Base-by-base conservation (phyloP, 805 yeast genomes). In the Lachancea waltii region DNA sequence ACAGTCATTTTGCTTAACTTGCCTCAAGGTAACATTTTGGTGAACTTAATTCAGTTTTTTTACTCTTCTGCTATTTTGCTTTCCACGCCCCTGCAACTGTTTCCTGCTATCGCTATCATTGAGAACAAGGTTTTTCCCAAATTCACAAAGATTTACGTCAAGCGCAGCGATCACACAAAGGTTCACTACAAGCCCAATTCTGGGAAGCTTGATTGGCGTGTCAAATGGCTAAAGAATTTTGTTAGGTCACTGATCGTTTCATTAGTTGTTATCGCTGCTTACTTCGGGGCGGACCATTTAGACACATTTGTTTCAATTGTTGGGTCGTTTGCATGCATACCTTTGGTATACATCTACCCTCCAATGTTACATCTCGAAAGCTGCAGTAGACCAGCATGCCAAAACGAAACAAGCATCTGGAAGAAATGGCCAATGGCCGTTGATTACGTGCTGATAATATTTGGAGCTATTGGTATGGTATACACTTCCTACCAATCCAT, bases 291-390 rank as follows among this genome's bases (percentile, higher is more conserved):
- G 1, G 67, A 72, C 41, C 75, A 81, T 49, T 62, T 84, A 44
- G 92, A 84, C 54, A 69, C 66, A 45, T 81, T 84, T 61, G 90
- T 84, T 8, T 78, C 89, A 2, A 77, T 84, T 53, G 82, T 84
- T 36, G 94, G 94, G 3, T 81, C 87, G 36, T 80, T 84, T 63
- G 89, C 90, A 1, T 84, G 94, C 52, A 81, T 84, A 39, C 94
- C 94, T 2, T 69, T 84, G 63, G 92, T 84, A 4, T 84, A 84
- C 63, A 79, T 84, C 77, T 82, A 83, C 51, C 92, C 94, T 7
- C 92, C 94, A 13, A 68, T 84, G 69, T 63, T 84, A 37, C 92
- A 84, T 51, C 65, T 76, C 38, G 71, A 65, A 51, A 65, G 77
- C 39, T 73, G 77, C 44, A 65, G 68, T 8, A 51, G 61, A 20